Evolutionary conservation across 2,329 filamentous ascomycete genomes (phyloP), one percentile per base, ranked within the genome.

Genomic region (Penicillium sp.): DNA sequence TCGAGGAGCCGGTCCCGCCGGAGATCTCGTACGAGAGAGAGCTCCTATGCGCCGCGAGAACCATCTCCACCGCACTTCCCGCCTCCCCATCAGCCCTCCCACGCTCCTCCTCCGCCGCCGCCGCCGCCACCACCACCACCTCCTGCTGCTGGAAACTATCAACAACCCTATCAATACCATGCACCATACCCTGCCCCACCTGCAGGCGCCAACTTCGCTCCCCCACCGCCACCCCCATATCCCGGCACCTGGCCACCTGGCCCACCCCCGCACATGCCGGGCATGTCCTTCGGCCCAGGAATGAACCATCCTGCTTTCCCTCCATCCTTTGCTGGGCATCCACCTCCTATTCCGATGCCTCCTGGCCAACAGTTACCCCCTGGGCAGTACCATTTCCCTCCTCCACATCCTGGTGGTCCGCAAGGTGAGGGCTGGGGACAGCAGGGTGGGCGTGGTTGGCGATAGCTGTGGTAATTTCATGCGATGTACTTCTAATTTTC

Each of bases 191-290:
- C 15, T 17, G 37, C 15, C 10, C 22, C 38, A 20, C 61, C 38
- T 63, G 57, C 55, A 58, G 58, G 53, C 62, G 31, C 64, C 57
- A 61, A 61, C 31, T 59, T 63, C 37, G 63, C 70, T 25, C 73
- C 72, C 34, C 72, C 71, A 45, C 69, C 73, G 51, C 71, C 71
- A 15, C 68, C 71, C 35, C 72, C 71, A 56, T 76, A 75, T 51
- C 67, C 72, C 34, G 74, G 74, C 14, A 54, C 67, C 11, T 78
- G 75, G 75, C 75, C 74, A 15, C 71, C 67, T 43, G 58, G 69
- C 31, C 74, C 74, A 50, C 73, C 73, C 47, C 71, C 71, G 42
- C 69, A 68, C 6, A 64, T 71, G 61, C 65, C 67, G 45, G 59
- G 60, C 35, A 68, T 67, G 60, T 45, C 67, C 48, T 67, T 64